A percentile compares a stretch with the other conserved stretches of the same genome.
phyloP scores from a whole-genome alignment of 192 early-diverging fungal species.

The Coemansia sp. region DNA sequence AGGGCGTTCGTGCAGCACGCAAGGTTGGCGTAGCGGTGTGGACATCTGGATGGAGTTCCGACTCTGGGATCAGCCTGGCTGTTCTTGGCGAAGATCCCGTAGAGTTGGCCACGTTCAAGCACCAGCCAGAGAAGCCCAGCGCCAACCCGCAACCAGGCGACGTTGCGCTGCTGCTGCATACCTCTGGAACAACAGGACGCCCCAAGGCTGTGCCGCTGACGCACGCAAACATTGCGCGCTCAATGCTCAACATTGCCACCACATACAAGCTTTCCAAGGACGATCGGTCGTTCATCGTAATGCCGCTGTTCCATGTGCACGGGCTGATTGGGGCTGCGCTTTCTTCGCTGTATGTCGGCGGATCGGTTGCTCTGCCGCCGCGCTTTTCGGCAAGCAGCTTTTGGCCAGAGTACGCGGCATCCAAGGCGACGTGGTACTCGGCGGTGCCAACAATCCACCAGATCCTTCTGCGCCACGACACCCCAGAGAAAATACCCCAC shows the following conservation, averaged over 20 bases:
- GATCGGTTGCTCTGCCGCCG: slow-evolving; percentile 66
- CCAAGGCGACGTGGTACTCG: slow-evolving; percentile 68
- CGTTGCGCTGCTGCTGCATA: slow-evolving; percentile 74
- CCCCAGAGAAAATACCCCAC: slow-evolving; percentile 34
- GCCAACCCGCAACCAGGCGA: slow-evolving; percentile 53
- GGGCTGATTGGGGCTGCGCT: slow-evolving; percentile 76
- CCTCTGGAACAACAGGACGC: slow-evolving; percentile 76
- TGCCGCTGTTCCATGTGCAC: slow-evolving; percentile 88
- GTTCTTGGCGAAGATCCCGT: slow-evolving; percentile 24
- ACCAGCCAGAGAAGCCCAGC: background rate
- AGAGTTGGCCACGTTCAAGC: slow-evolving; percentile 17
- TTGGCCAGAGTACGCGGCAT: slow-evolving; percentile 69
- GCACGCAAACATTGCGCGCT: slow-evolving; percentile 69
- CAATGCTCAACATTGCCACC: slow-evolving; percentile 71
- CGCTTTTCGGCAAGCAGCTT: slow-evolving; percentile 71
- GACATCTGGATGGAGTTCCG: slow-evolving; percentile 55
- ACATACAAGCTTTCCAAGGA: slow-evolving; percentile 62
- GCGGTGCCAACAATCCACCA: slow-evolving; percentile 87
- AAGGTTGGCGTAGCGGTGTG: slow-evolving; percentile 57
- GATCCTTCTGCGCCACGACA: slow-evolving; percentile 61
- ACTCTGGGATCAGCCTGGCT: slow-evolving; percentile 28
- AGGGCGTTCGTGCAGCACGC: slow-evolving; percentile 60
- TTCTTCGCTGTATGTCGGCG: slow-evolving; percentile 67
- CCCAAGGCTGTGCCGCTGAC: slow-evolving; percentile 81
- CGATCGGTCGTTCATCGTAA: slow-evolving; percentile 73